Evolutionary conservation across 1,139 yeast genomes (phyloP).

Genomic region (Yamadazyma buinensis): DNA sequence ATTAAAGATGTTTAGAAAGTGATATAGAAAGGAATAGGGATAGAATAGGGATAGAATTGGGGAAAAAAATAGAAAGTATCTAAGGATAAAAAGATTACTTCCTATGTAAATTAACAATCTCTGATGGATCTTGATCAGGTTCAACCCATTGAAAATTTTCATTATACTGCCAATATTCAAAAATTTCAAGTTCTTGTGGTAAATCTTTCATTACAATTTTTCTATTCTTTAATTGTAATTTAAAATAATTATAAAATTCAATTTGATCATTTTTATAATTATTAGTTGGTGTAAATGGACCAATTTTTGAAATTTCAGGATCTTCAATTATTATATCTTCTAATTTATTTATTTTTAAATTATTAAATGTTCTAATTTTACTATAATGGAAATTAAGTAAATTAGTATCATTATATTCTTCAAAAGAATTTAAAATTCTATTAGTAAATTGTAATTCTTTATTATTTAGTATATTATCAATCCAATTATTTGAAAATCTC

Average conservation of each 20-base stretch:
- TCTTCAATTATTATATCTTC: constrained; percentile 28
- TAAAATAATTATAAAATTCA: constrained; percentile 12
- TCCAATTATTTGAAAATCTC: constrained; percentile 26
- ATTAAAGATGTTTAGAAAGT: too few species aligned
- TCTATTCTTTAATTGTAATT: constrained; percentile 23
- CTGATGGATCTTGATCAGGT: constrained; percentile 49
- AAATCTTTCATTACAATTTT: constrained; percentile 31
- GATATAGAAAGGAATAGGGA: too few species aligned
- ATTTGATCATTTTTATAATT: not conserved
- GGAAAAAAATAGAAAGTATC: too few species aligned
- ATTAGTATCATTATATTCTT: constrained; percentile 39
- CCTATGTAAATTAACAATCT: constrained; percentile 16
- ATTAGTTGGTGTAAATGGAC: too few species aligned
- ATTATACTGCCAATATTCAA: constrained; percentile 38
- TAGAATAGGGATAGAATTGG: too few species aligned
- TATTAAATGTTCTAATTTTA: constrained; percentile 22
- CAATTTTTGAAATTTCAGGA: constrained; percentile 12
- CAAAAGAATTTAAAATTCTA: constrained; percentile 33
- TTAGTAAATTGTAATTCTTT: constrained; percentile 28
- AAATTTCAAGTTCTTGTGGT: constrained; percentile 32
- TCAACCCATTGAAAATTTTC: constrained; percentile 43
- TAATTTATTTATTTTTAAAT: constrained; percentile 17
- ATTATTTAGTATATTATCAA: constrained; percentile 22
- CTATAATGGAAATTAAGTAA: constrained; percentile 36
- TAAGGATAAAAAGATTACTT: too few species aligned